Base-by-base conservation (phyloP, 2,329 filamentous ascomycete species). In the Elsinoe necatrix region DNA sequence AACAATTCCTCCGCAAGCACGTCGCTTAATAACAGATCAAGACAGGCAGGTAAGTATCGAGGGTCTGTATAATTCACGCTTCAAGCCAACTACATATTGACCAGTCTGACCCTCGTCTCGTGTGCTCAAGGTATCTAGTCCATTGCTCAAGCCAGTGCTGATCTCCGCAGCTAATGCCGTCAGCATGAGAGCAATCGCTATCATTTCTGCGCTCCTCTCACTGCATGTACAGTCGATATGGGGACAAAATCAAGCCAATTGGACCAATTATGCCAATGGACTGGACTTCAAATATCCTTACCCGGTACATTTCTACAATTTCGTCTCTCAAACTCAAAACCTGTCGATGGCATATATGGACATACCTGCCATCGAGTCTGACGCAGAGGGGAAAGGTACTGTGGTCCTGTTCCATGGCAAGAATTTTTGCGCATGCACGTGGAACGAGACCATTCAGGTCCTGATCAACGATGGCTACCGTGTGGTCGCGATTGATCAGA, bases 321-420 rank as follows among this genome's bases (percentile, higher is more conserved):
- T 48, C 43, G 31, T 48, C 12, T 48, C 43, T 4, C 43, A 48
- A 12, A 34, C 23, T 12, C 43, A 48, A 18, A 48, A 48, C 16
- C 23, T 48, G 12, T 48, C 43, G 31, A 48, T 48, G 43, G 43
- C 43, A 14, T 48, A 48, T n/a, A 48, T 48, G 43, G 43, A 48
- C 23, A 23, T 48, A 16, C 14, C 23, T 8, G 18, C 23, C 9
- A 1, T 1, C 23, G 11, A 29, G 18, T 3, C 23, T 29, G 27
- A 23, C 29, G 27, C 21, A 20, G 8, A 50, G n/a, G 20, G 34
- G 7, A 50, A 50, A 50, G 45, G 45, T 14, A 50, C 45, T 25
- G 18, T 50, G n/a, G 45, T 50, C 18, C 25, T 50, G 20, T 20
- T 50, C 9, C 45, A 50, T 25, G 45, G 45, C 45, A 50, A 50